Evolutionary conservation across 805 yeast species (phyloP).

Genomic region (Saturnispora mendoncae): DNA sequence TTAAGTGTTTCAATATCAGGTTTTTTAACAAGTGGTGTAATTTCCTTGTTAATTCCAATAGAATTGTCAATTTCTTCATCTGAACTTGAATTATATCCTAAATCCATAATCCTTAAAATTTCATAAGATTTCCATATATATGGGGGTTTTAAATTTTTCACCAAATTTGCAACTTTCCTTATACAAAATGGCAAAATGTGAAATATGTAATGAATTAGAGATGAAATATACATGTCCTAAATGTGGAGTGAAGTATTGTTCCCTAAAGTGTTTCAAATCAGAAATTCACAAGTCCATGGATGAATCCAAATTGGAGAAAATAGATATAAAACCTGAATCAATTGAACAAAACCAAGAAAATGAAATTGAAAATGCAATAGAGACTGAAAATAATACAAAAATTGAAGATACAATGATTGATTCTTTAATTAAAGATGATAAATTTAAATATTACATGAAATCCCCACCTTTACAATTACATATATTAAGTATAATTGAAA

Average conservation of each 20-base stretch:
- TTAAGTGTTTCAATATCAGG: not conserved
- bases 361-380: no score
- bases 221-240: slow-evolving; percentile 42
- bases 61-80: not conserved
- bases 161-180: not conserved
- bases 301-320: not conserved
- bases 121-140: no score
- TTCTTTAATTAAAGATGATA: slow-evolving; percentile 32
- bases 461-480: slow-evolving; percentile 52
- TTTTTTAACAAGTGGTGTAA: not conserved
- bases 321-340: not conserved
- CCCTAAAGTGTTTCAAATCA: slow-evolving; percentile 51
- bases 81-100: slow-evolving; percentile 1
- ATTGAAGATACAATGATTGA: slow-evolving; percentile 21
- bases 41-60: not conserved
- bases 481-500: slow-evolving; percentile 37
- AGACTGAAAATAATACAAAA: no score
- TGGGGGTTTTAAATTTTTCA: not conserved
- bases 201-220: slow-evolving; percentile 21
- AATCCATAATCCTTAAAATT: not conserved
- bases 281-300: slow-evolving; percentile 29
- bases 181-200: slow-evolving; percentile 14
- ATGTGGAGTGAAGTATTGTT: slow-evolving; percentile 44
- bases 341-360: not conserved
- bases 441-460: slow-evolving; percentile 37